Base-by-base conservation (phyloP, 345 rosid genomes). In the Gossypioides kirkii region DNA sequence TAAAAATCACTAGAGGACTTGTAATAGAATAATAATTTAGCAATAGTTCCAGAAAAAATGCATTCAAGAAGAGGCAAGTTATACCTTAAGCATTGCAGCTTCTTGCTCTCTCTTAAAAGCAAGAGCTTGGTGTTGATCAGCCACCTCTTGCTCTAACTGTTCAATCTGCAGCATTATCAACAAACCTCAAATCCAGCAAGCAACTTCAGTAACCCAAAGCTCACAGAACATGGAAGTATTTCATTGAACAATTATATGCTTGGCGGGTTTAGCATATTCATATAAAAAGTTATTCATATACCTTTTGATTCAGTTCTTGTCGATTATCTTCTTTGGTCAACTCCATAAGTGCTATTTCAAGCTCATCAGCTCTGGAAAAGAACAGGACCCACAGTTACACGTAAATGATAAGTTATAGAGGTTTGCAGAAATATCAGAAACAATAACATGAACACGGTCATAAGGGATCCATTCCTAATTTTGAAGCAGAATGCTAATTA, bases 341-440 rank as follows among this genome's bases (percentile, higher is more conserved):
- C 87, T 95, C 99, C 88, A 88, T 82, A 55, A 92, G 84, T 32
- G 98, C 99, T 72, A 91, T 88, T 86, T 95, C 98, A 80, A 95
- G 82, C 88, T 92, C 99, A 78, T 95, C 99, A 36, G 97, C 89
- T 76, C 99, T 94, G 79, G 56, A 73, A 70, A 82, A 73, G 73
- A 76, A 78, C 54, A 74, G 23, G 43, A 77, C 59, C 47, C 65
- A 32, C 50, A 26, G 59, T 66, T 26, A 67, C 56, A 63, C 10
- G 20, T 17, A 72, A 22, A 53, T 38, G 60, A 67, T 49, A 43
- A 61, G 46, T 71, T 49, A 54, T 60, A 43, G 18, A 22, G 20
- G 26, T 71, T 58, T 32, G 7, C 53, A 38, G n/a, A 63, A 18
- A 59, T 36, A 74, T 66, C 43, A 79, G 50, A 58, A 73, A 43